These are phyloP conservation scores for Umbelopsis sp. DNA, from an alignment of 192 early-diverging fungal genomes.

Conservation along the genomic window DNA sequence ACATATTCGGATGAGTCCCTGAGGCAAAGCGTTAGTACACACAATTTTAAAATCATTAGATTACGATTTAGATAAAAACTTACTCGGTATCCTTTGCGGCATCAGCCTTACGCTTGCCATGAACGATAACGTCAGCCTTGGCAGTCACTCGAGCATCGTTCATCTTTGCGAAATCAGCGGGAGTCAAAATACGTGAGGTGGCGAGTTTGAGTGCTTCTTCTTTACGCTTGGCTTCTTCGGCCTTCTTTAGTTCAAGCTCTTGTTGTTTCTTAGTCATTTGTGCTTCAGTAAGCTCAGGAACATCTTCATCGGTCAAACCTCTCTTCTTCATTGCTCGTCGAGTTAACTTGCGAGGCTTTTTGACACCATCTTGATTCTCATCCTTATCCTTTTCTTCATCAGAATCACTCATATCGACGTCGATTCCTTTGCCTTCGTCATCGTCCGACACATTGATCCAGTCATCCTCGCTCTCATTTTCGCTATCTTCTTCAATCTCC, in stretches of 20 bases:
- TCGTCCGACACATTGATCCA: constrained; percentile 41
- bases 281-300: constrained; percentile 41
- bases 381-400: constrained; percentile 39
- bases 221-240: constrained; percentile 51
- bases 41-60: neutral
- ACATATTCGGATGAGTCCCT: constrained; percentile 33
- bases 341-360: neutral
- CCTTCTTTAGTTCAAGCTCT: constrained; percentile 38
- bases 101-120: constrained; percentile 25
- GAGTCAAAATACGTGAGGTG: constrained; percentile 76
- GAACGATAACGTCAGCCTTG: constrained; percentile 51
- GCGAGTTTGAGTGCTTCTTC: constrained; percentile 50
- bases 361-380: constrained; percentile 18
- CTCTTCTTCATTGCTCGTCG: constrained; percentile 40
- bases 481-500: constrained; percentile 43
- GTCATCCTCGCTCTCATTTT: constrained; percentile 39
- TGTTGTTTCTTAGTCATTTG: constrained; percentile 44
- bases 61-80: constrained; percentile 2
- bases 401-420: constrained; percentile 52
- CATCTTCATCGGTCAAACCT: constrained; percentile 20
- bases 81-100: constrained; percentile 18
- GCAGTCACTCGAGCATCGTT: constrained; percentile 71
- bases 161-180: constrained; percentile 89
- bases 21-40: neutral
- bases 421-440: constrained; percentile 36